Base-by-base conservation (phyloP, 129 eudicot genomes). In the Flaveria trinervia region DNA sequence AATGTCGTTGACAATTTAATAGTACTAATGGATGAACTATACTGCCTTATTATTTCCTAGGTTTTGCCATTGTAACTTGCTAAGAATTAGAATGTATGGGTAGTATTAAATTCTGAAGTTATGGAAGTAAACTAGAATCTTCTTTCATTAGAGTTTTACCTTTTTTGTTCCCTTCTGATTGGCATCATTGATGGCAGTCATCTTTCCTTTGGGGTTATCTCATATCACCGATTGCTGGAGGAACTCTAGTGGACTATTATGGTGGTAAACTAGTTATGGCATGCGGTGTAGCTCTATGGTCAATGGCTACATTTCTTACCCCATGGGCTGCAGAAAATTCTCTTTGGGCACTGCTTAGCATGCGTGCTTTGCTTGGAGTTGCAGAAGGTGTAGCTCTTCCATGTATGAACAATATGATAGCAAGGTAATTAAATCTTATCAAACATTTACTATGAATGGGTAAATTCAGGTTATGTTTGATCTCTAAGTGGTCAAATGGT, bases 331-430 rank as follows among this genome's bases (percentile, higher is more conserved):
- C 97, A 17, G 94, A 91, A 82, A 77, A 81, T 54, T 87, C 94
- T 62, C 79, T 95, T 59, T 82, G 80, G 89, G 89, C 87, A 26
- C 83, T 95, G 55, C 94, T 95, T 77, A 74, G 73, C 64, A 85
- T 80, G 86, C 93, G 99, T 45, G 88, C 88, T 84, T 62, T 91
- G 52, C 94, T 95, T 68, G 99, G 99, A 54, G 78, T 95, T 56
- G 99, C 99, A 43, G 99, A 95, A 86, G 99, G 99, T 43, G 99
- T 95, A 20, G 99, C 99, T 43, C 97, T 95, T 89, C 99, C 99
- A 75, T 91, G 96, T 85, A 95, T 95, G 99, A 95, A 95, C 88
- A 89, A 91, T 80, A 89, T 95, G 97, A 95, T 95, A 71, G 84
- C 92, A 70, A 91, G 96, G 99, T 95, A 79, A 60, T 74, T 2